Base-by-base conservation (phyloP, 2,329 filamentous ascomycete species). In the Cryphonectria carpinicola region DNA sequence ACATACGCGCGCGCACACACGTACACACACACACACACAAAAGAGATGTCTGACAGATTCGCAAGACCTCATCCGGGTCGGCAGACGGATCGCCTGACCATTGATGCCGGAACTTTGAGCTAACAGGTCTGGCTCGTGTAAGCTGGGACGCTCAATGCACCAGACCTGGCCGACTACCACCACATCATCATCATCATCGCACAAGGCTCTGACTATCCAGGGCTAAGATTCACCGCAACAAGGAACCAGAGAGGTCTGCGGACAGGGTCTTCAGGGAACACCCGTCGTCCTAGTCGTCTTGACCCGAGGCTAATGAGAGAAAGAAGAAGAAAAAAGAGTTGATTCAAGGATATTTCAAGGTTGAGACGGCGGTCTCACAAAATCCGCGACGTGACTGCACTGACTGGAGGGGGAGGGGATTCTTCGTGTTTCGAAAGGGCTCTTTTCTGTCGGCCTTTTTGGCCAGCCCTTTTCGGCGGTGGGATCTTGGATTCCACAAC, bases 181-280 rank as follows among this genome's bases (percentile, higher is more conserved):
- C 43, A 22, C 43, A 22, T 22, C 41, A 46, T 49, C 19, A 46
- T 49, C 19, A 49, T 11, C 22, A 28, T 65, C 25, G 69, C 66
- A 56, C 69, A 17, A 67, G 37, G 37, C 46, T 65, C 69, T 68
- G 69, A 11, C 46, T 49, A 11, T n/a, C 60, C 41, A 52, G 52
- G 43, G 43, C 49, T 41, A 70, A 28, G 46, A 32, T 49, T 54
- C 60, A 62, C 43, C 66, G 39, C 65, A 68, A 68, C 65, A 56
- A 56, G 52, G 52, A 56, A 56, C 25, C 25, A 68, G 43, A 28
- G 13, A n/a, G 25, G 25, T 25, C 52, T 13, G 52, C 46, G n/a
- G 43, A 43, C 11, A 52, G 41, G 35, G 46, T 19, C 8, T 10
- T 14, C 41, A 65, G 22, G 60, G 61, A 25, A 37, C 14, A 64